Percentiles rank a stretch among this genome's conserved stretches.
Evolutionary conservation across 495 filamentous ascomycete species (phyloP).

Genomic region (Cudoniella acicularis): DNA sequence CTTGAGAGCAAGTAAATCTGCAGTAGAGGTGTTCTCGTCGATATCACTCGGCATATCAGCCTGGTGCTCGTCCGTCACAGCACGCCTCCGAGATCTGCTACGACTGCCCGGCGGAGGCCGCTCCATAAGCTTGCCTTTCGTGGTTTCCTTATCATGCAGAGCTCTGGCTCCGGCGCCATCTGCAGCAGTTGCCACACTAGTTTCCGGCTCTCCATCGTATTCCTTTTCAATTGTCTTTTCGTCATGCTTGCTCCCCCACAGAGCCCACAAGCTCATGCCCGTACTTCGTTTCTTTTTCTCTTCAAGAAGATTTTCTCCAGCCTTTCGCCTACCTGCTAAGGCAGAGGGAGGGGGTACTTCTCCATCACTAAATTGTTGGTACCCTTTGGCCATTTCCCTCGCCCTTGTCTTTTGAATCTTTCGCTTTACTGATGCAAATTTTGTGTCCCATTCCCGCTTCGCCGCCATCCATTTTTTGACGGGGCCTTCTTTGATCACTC

Average conservation of each 20-base stretch:
- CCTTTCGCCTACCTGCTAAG: slow-evolving; percentile 63
- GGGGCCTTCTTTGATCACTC: slow-evolving; percentile 73
- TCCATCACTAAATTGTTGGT: slow-evolving; percentile 60
- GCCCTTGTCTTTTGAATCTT: slow-evolving; percentile 66
- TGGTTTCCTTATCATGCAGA: slow-evolving; percentile 28
- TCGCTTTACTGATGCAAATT: slow-evolving; percentile 61
- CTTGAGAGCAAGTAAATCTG: slow-evolving; percentile 27
- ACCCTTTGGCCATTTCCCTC: slow-evolving; percentile 66
- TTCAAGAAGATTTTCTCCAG: slow-evolving; percentile 38
- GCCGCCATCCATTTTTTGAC: slow-evolving; percentile 78
- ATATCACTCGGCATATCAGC: slow-evolving; percentile 17
- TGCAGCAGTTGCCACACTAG: slow-evolving; percentile 18
- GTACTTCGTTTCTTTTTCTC: slow-evolving; percentile 60
- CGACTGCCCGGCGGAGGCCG: slow-evolving; percentile 13
- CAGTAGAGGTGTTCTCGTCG: slow-evolving; percentile 32
- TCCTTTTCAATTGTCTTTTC: slow-evolving; percentile 57
- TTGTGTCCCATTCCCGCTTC: slow-evolving; percentile 65
- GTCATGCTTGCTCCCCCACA: slow-evolving; percentile 86
- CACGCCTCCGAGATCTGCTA: slow-evolving; percentile 33
- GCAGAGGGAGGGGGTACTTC: slow-evolving; percentile 82
- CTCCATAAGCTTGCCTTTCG: slow-evolving; percentile 31
- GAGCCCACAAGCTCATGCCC: slow-evolving; percentile 77
- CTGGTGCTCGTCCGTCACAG: slow-evolving; percentile 41
- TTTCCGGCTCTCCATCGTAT: slow-evolving; percentile 29
- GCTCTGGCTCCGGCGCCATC: slow-evolving; percentile 36